These are phyloP conservation scores for Letharia lupina DNA, from an alignment of 495 filamentous ascomycete species.

Conservation along the genomic window DNA sequence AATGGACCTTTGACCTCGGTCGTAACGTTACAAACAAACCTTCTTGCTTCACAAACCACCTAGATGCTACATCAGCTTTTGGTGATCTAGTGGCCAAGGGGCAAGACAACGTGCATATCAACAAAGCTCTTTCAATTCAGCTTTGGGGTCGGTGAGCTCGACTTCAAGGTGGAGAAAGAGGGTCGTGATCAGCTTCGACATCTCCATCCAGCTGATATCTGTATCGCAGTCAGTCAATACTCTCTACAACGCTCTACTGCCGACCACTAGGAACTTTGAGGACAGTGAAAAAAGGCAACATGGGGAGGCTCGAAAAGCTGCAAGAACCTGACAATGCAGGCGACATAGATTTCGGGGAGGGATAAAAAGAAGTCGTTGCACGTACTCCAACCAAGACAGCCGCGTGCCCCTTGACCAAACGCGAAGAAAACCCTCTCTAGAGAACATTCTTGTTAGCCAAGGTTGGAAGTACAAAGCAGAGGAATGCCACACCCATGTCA, in stretches of 20 bases:
- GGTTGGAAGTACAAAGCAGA: background rate
- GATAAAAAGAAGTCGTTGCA: background rate
- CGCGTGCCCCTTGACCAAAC: conserved; percentile 29
- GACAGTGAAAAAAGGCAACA: background rate
- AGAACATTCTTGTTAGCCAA: conserved; percentile 31
- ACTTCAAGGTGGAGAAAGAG: conserved; percentile 26
- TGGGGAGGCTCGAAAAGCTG: background rate
- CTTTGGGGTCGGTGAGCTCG: conserved; percentile 24
- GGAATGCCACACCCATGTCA: conserved; percentile 6
- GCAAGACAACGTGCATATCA: conserved; percentile 3
- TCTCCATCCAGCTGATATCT: conserved; percentile 29
- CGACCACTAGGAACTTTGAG: background rate
- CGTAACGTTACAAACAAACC: conserved; percentile 17
- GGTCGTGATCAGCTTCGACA: conserved; percentile 29
- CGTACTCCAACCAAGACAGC: conserved; percentile 28
- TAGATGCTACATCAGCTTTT: conserved; percentile 2
- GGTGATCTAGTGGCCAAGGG: background rate
- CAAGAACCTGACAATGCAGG: background rate
- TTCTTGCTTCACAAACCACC: conserved; percentile 24
- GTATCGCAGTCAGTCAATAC: background rate
- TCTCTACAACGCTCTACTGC: background rate
- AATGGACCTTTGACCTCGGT: background rate
- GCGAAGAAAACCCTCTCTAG: conserved; percentile 30
- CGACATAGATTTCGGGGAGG: background rate
- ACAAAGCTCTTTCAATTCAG: conserved; percentile 23